These are phyloP conservation scores for Alternaria sp. DNA, from an alignment of 2,329 filamentous ascomycete genomes.

Conservation along the genomic window DNA sequence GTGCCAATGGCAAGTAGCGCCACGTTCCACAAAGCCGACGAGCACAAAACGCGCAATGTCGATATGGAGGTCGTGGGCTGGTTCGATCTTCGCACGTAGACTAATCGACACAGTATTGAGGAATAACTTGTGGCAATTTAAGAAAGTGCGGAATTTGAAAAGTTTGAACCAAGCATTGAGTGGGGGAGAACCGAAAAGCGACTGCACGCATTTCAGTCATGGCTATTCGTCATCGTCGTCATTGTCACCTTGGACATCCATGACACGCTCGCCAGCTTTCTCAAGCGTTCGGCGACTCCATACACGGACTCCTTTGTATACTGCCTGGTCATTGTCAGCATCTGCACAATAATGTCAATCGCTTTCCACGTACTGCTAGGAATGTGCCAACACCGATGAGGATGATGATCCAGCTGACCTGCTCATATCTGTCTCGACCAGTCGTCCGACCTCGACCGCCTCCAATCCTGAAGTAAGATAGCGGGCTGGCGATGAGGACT, in stretches of 20 bases:
- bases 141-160: slow-evolving; percentile 74
- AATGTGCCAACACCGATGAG: slow-evolving; percentile 81
- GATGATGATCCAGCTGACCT: slow-evolving; percentile 80
- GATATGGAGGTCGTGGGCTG: slow-evolving; percentile 36
- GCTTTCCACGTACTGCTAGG: slow-evolving; percentile 66
- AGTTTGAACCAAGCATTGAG: background rate
- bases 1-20: slow-evolving; percentile 33
- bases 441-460: slow-evolving; percentile 66
- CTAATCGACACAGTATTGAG: slow-evolving; percentile 90
- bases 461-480: slow-evolving; percentile 73
- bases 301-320: slow-evolving; percentile 80
- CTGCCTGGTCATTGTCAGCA: slow-evolving; percentile 59
- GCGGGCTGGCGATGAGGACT: slow-evolving; percentile 75
- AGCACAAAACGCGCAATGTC: slow-evolving; percentile 44
- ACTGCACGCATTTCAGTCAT: slow-evolving; percentile 4
- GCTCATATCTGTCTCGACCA: slow-evolving; percentile 78
- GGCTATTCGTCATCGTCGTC: slow-evolving; percentile 56
- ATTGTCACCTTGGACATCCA: slow-evolving; percentile 76
- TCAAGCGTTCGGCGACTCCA: slow-evolving; percentile 77
- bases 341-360: background rate
- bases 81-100: slow-evolving; percentile 86
- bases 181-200: background rate
- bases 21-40: slow-evolving; percentile 34
- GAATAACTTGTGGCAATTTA: slow-evolving; percentile 83
- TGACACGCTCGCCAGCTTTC: slow-evolving; percentile 76